Evolutionary conservation across 495 filamentous ascomycete genomes (phyloP), one percentile per base, ranked within the genome.

Genomic region (Penicillium waksmanii): DNA sequence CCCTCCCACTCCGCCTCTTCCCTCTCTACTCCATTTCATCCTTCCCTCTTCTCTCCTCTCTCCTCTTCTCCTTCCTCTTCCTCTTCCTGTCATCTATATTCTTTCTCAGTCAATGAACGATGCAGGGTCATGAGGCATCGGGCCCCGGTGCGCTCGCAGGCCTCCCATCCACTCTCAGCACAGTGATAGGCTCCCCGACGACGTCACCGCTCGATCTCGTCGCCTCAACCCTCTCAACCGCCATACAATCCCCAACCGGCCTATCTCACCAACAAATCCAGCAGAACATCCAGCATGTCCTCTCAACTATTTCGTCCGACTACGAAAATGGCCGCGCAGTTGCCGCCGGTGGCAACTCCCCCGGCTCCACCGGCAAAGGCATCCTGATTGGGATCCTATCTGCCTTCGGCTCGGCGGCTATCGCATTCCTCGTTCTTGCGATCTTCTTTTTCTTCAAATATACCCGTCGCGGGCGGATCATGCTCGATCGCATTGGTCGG

Each of bases 401-500:
- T n/a, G 95, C 94, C 18, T 96, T 98, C 75, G 95, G 94, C 33
- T 96, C 93, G 40, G 95, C 93, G 10, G 84, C 86, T 8, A 80
- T 98, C 35, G 91, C 96, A 33, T 87, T 89, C 35, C 64, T 93
- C 35, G 80, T 98, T 50, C 87, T 96, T 61, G 85, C 89, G 51
- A 77, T 94, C 68, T 87, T 97, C 67, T 97, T 96, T 75, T 97
- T 96, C 77, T 95, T 98, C 76, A 84, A 88, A 72, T 94, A 96
- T 77, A 97, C 95, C 46, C 84, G 82, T 52, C 87, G 88, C 53
- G 95, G 95, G 31, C 84, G 95, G 57, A 98, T 98, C 62, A 85
- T 98, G 57, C 83, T 98, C 60, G 94, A 98, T 78, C 87, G 93
- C 61, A 90, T 98, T 70, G 93, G 91, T 42, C 83, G 96, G 55